A percentile compares a stretch with the other conserved stretches of the same genome.
phyloP scores from a whole-genome alignment of 2,329 filamentous ascomycete genomes.

The Myotisia sp. region DNA sequence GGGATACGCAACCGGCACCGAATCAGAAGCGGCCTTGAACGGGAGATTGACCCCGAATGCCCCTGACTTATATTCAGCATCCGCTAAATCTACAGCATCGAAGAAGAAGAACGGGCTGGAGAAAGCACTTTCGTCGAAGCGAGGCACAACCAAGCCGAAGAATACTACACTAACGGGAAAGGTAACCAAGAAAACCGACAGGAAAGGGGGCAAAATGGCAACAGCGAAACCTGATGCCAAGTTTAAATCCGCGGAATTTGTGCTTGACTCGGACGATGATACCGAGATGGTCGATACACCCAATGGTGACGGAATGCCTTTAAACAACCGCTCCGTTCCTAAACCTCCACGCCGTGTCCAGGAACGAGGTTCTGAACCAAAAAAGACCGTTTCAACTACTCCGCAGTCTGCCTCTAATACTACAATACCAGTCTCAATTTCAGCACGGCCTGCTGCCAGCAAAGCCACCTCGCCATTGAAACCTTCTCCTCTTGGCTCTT shows the following conservation, averaged over 20 bases:
- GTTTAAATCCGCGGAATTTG: conserved; percentile 41
- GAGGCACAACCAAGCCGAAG: conserved; percentile 32
- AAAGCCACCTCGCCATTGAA: conserved; percentile 43
- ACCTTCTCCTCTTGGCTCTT: conserved; percentile 47
- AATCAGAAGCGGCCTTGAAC: conserved; percentile 22
- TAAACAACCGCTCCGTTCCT: conserved; percentile 4
- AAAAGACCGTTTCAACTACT: conserved; percentile 4
- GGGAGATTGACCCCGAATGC: conserved; percentile 17
- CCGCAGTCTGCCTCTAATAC: conserved; percentile 17
- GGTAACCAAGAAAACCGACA: conserved; percentile 33
- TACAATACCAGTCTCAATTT: conserved; percentile 22
- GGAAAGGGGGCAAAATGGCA: conserved; percentile 11
- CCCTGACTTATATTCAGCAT: conserved; percentile 9
- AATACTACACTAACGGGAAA: conserved; percentile 32
- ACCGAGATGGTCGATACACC: conserved; percentile 28
- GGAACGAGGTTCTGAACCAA: neutral
- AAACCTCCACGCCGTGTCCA: conserved; percentile 1
- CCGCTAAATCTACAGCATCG: conserved; percentile 18
- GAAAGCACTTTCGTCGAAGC: conserved; percentile 32
- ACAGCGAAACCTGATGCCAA: conserved; percentile 24
- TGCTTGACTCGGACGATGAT: conserved; percentile 39
- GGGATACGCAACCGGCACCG: conserved; percentile 23
- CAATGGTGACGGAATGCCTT: too few species aligned
- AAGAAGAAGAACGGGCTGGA: conserved; percentile 29
- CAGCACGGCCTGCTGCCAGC: neutral